phyloP scores from a whole-genome alignment of 192 early-diverging fungal species.

The Backusella westeae region DNA sequence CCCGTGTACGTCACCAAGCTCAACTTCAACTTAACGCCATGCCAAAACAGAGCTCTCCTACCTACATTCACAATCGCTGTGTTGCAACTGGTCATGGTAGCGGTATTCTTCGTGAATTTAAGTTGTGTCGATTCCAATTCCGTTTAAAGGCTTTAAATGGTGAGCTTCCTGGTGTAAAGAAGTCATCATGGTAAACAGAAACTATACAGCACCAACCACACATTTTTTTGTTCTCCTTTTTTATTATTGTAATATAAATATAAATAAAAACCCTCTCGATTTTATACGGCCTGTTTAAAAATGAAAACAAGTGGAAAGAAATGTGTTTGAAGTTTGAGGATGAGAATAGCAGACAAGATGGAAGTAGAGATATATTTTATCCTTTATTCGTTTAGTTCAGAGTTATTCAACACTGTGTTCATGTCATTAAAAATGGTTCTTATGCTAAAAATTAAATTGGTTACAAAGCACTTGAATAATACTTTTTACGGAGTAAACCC shows the following conservation, averaged over 20 bases:
- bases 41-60: constrained; percentile 60
- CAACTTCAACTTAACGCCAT: constrained; percentile 69
- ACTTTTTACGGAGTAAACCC: no score
- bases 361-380: neutral
- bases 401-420: neutral
- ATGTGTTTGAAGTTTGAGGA: neutral
- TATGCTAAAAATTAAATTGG: no score
- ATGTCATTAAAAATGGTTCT: neutral
- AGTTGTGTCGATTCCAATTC: constrained; percentile 77
- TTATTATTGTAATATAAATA: constrained; percentile 5
- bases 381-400: neutral
- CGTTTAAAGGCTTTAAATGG: constrained; percentile 76
- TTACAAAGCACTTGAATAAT: no score
- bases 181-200: constrained; percentile 69
- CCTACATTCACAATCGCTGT: constrained; percentile 72
- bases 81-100: constrained; percentile 72
- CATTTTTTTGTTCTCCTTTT: neutral
- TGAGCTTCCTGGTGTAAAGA: constrained; percentile 78
- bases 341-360: neutral
- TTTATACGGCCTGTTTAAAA: neutral
- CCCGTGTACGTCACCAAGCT: constrained; percentile 74
- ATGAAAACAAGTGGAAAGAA: neutral
- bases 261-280: neutral
- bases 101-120: constrained; percentile 74
- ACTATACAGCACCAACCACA: neutral